A percentile compares a stretch with the other conserved stretches of the same genome.
These are phyloP conservation scores for Elongisporangium prolatum DNA, from an alignment of 352 stramenopile genomes.

Conservation along the genomic window DNA sequence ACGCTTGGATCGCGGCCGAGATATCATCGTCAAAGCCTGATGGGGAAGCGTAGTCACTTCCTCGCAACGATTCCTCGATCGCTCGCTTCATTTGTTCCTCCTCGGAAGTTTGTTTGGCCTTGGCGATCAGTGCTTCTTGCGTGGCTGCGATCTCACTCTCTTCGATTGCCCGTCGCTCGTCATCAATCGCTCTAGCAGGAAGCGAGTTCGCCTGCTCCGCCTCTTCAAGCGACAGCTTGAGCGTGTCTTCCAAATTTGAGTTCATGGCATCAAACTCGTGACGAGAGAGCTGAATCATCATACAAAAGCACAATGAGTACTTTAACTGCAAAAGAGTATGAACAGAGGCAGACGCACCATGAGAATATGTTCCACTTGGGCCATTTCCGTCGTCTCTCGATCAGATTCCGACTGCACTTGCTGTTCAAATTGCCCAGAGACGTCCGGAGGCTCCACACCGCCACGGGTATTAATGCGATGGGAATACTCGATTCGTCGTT, in stretches of 20 bases:
- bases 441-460: conserved; percentile 11
- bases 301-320: too few species aligned
- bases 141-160: conserved; percentile 75
- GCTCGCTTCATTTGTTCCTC: conserved; percentile 68
- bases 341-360: conserved; percentile 27
- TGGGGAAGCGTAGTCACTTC: conserved; percentile 1
- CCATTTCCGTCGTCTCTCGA: conserved; percentile 56
- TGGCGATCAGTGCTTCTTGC: conserved; percentile 63
- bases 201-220: conserved; percentile 13
- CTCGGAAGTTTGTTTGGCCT: conserved; percentile 64
- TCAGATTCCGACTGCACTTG: conserved; percentile 28
- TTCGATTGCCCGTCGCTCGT: conserved; percentile 21
- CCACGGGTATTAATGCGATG: conserved; percentile 59
- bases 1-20: conserved; percentile 64
- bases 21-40: conserved; percentile 53
- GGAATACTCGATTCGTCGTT: conserved; percentile 60
- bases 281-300: conserved; percentile 41
- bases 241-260: conserved; percentile 69
- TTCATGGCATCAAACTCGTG: conserved; percentile 77
- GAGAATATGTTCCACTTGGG: conserved; percentile 64
- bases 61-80: conserved; percentile 57
- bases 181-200: neutral
- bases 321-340: too few species aligned
- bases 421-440: neutral
- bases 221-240: conserved; percentile 57